phyloP scores from a whole-genome alignment of 2,329 filamentous ascomycete genomes.

The Emericellopsis atlantica region DNA sequence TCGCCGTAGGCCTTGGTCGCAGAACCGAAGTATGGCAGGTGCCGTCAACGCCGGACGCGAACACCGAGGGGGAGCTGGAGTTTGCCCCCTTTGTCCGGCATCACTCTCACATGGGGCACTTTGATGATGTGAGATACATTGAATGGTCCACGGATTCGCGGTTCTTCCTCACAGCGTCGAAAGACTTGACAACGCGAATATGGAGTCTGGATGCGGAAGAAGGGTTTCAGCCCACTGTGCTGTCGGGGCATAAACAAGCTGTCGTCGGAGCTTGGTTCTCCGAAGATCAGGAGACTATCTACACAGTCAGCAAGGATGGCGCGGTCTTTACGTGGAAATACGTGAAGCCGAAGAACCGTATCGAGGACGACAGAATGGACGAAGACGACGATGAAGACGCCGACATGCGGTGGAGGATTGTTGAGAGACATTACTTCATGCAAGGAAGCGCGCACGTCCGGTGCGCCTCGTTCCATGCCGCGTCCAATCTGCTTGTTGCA shows the following conservation, averaged over 20 bases:
- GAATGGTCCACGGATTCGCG: slow-evolving; percentile 95
- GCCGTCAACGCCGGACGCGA: slow-evolving; percentile 74
- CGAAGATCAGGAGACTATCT: slow-evolving; percentile 86
- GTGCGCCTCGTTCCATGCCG: slow-evolving; percentile 80
- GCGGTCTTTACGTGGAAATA: slow-evolving; percentile 93
- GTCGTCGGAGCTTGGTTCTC: slow-evolving; percentile 97
- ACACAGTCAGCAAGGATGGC: slow-evolving; percentile 95
- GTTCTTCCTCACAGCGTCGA: slow-evolving; percentile 87
- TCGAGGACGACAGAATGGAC: slow-evolving; percentile 43
- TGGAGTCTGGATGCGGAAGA: slow-evolving; percentile 87
- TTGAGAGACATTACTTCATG: slow-evolving; percentile 87
- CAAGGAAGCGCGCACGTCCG: slow-evolving; percentile 78
- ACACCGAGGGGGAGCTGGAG: slow-evolving; percentile 69
- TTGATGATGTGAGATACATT: slow-evolving; percentile 73
- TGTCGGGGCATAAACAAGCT: slow-evolving; percentile 82
- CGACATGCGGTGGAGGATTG: slow-evolving; percentile 79
- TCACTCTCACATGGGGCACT: slow-evolving; percentile 76
- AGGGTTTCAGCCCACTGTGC: slow-evolving; percentile 76
- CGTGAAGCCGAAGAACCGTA: slow-evolving; percentile 42
- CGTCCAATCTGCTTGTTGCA: slow-evolving; percentile 84
- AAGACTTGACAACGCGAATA: slow-evolving; percentile 84
- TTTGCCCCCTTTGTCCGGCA: slow-evolving; percentile 92
- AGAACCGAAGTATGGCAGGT: slow-evolving; percentile 94
- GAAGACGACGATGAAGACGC: slow-evolving; percentile 44
- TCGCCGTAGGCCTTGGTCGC: slow-evolving; percentile 77